Base-by-base conservation (phyloP, 2,329 filamentous ascomycete species). In the Stagonosporopsis cucurbitacearum region DNA sequence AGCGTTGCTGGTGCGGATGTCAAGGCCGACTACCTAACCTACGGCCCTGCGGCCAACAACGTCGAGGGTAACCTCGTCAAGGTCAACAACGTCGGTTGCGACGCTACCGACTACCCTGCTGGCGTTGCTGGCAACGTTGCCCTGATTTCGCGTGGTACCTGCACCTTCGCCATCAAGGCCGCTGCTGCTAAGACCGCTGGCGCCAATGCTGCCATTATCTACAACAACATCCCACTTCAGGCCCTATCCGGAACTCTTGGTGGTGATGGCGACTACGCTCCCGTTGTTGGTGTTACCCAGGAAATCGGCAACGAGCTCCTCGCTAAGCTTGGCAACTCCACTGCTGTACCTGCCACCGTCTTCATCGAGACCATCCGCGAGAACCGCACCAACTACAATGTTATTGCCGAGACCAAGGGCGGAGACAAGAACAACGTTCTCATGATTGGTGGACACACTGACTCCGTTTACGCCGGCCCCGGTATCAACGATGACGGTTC, bases 101-200 rank as follows among this genome's bases (percentile, higher is more conserved):
- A 82, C 15, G 75, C 78, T 5, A 59, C 60, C 5, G 88, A 92
- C 73, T 92, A 84, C 68, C 84, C 88, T 2, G 65, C 79, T 3
- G 73, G 77, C 1, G 77, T 87, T 5, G 71, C 79, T 39, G 87
- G 85, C 44, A 85, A 86, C 60, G 85, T 93, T 52, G 89, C 87
- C 5, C 79, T 92, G 32, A 81, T 92, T 62, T 79, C 81, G 36
- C 86, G 90, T 51, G 90, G 90, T 49, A 80, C 76, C 1, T 92
- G 90, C 69, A 60, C 85, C 13, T 92, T 92, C 64, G 86, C 85
- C 19, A 75, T 80, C 57, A 93, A 93, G 78, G 88, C 88, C 1
- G 80, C 80, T 40, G 78, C 82, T 17, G 89, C 90, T 2, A 88
- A 86, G 52, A 80, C 80, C 48, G 88, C 88, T 1, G 88, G 89